These are phyloP conservation scores for Quercus ilex DNA, from an alignment of 306 rosid genomes.

Conservation along the genomic window DNA sequence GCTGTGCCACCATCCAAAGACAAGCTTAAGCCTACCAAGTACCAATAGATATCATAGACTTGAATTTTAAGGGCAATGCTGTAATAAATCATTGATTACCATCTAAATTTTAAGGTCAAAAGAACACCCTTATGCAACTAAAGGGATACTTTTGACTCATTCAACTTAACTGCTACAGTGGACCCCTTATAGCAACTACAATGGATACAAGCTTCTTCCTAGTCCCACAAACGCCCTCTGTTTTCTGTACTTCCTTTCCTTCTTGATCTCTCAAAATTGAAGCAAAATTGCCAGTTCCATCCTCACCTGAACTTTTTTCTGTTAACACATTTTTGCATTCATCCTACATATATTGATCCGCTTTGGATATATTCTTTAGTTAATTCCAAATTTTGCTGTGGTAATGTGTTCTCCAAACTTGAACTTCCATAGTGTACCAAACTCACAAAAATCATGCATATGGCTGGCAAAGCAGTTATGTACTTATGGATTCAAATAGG, in stretches of 20 bases:
- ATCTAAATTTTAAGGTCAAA: no score
- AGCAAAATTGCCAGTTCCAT: no score
- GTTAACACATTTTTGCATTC: neutral
- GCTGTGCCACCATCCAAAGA: no score
- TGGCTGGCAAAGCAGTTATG: neutral
- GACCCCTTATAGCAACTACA: neutral
- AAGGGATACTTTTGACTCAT: neutral
- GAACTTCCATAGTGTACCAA: neutral
- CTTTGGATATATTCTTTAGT: neutral
- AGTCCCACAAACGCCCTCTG: neutral
- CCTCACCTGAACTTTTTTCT: no score
- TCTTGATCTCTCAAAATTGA: no score
- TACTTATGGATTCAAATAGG: conserved; percentile 35
- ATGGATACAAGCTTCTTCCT: neutral
- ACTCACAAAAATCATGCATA: neutral
- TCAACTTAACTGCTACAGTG: neutral
- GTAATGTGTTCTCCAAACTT: neutral
- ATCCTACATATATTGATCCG: neutral
- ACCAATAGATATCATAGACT: no score
- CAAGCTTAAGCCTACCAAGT: no score
- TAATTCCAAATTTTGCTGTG: neutral
- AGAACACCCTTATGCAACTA: no score
- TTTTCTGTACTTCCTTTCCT: neutral
- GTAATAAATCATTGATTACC: no score
- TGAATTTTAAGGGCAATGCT: no score